A percentile compares a stretch with the other conserved stretches of the same genome.
Evolutionary conservation across 345 rosid species (phyloP).

Genomic region (Aquilaria sinensis): DNA sequence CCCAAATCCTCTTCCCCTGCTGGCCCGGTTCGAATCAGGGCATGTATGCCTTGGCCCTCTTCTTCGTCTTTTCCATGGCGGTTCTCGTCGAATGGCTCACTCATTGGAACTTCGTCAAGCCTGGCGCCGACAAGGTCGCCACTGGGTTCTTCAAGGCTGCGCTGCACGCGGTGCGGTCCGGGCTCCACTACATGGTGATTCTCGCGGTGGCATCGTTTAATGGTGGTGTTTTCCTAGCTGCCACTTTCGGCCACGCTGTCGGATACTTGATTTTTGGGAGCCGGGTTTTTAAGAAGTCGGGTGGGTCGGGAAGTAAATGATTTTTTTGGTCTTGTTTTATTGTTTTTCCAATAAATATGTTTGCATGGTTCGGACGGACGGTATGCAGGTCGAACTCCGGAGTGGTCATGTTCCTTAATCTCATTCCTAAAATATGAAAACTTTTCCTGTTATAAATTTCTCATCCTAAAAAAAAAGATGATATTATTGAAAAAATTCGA

Average conservation of each 20-base stretch:
- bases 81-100: constrained; percentile 51
- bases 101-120: constrained; percentile 34
- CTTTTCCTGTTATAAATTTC: too few relatives aligned
- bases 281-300: constrained; percentile 30
- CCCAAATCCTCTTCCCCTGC: constrained; percentile 54
- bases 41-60: constrained; percentile 64
- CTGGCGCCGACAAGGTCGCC: constrained; percentile 43
- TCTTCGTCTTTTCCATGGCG: constrained; percentile 56
- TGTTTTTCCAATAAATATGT: not conserved
- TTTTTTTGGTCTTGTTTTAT: not conserved
- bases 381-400: too few relatives aligned
- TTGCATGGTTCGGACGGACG: constrained; percentile 1
- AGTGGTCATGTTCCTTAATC: not conserved
- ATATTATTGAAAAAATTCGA: too few relatives aligned
- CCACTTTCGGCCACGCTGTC: constrained; percentile 62
- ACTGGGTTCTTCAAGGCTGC: constrained; percentile 48
- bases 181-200: constrained; percentile 64
- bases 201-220: constrained; percentile 79
- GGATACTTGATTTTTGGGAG: constrained; percentile 65
- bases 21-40: constrained; percentile 65
- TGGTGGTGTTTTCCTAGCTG: constrained; percentile 67
- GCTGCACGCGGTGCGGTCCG: constrained; percentile 41
- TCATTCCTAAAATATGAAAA: constrained; percentile 9
- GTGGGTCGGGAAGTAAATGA: constrained; percentile 17
- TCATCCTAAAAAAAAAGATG: too few relatives aligned